Percentiles rank a stretch among this genome's conserved stretches.
phyloP scores from a whole-genome alignment of 169 alveolate genomes.

The Plasmodium billcollinsi region DNA sequence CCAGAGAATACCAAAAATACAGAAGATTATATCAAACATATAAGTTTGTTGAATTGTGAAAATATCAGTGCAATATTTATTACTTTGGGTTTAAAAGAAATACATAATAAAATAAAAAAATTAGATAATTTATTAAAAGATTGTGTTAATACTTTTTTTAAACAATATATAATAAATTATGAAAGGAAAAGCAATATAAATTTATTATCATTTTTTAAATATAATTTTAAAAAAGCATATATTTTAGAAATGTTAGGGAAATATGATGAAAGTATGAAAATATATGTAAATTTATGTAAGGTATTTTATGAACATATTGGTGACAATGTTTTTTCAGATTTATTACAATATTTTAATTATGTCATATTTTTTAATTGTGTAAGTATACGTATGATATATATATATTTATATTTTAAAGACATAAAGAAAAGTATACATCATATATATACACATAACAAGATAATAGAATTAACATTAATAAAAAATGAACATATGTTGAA shows the following conservation, averaged over 20 bases:
- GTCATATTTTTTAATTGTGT: constrained; percentile 63
- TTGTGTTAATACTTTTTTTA: constrained; percentile 66
- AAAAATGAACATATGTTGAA: neutral
- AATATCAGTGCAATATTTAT: constrained; percentile 74
- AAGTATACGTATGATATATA: constrained; percentile 69
- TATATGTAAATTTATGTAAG: constrained; percentile 71
- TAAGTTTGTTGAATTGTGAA: constrained; percentile 46
- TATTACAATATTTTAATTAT: constrained; percentile 43
- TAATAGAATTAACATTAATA: constrained; percentile 45
- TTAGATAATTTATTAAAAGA: constrained; percentile 65
- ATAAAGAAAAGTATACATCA: constrained; percentile 56
- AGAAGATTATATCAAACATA: constrained; percentile 55
- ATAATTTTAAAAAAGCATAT: constrained; percentile 73
- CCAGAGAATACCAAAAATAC: constrained; percentile 66
- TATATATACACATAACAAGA: constrained; percentile 66
- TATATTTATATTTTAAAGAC: constrained; percentile 67
- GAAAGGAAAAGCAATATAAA: constrained; percentile 55
- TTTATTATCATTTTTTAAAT: constrained; percentile 40
- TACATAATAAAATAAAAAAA: constrained; percentile 67
- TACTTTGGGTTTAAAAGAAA: constrained; percentile 62
- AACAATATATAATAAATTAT: constrained; percentile 59
- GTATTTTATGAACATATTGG: constrained; percentile 58
- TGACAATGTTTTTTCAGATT: constrained; percentile 33
- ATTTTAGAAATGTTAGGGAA: constrained; percentile 62
- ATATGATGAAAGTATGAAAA: constrained; percentile 76